These are phyloP conservation scores for Dipteronia dyeriana DNA, from an alignment of 345 rosid genomes.

Conservation along the genomic window DNA sequence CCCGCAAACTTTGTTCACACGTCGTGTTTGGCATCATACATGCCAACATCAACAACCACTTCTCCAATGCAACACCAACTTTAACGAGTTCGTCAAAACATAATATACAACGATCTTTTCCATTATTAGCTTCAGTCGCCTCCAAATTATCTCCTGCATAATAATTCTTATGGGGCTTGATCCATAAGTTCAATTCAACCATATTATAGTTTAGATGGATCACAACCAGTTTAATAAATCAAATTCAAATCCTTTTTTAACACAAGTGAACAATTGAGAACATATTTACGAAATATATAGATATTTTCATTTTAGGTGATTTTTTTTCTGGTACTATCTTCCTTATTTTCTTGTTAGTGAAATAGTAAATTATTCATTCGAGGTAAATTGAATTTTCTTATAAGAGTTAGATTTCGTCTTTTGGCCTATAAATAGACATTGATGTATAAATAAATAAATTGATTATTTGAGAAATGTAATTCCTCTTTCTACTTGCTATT, in stretches of 20 bases:
- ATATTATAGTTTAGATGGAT: background rate
- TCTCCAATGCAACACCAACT: too few relatives aligned
- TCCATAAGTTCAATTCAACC: background rate
- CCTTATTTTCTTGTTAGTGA: background rate
- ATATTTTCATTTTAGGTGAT: background rate
- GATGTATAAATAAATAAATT: background rate
- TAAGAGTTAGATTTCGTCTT: background rate
- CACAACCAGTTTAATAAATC: background rate
- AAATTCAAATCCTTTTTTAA: background rate
- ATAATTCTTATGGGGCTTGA: background rate
- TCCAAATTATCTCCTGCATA: background rate
- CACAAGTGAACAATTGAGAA: background rate
- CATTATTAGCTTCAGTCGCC: background rate
- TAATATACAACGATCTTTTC: background rate
- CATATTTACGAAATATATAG: background rate
- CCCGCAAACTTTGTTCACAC: background rate
- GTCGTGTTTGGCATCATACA: background rate
- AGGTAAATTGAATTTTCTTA: background rate
- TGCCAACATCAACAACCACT: too few relatives aligned
- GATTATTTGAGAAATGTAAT: background rate
- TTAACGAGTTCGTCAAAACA: too few relatives aligned
- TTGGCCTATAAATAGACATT: background rate
- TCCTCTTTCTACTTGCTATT: background rate
- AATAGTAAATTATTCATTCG: background rate
- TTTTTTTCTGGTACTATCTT: background rate